Percentiles rank a stretch among this genome's conserved stretches.
phyloP scores from a whole-genome alignment of 148 eudicot genomes.

The Euryodendron excelsum region DNA sequence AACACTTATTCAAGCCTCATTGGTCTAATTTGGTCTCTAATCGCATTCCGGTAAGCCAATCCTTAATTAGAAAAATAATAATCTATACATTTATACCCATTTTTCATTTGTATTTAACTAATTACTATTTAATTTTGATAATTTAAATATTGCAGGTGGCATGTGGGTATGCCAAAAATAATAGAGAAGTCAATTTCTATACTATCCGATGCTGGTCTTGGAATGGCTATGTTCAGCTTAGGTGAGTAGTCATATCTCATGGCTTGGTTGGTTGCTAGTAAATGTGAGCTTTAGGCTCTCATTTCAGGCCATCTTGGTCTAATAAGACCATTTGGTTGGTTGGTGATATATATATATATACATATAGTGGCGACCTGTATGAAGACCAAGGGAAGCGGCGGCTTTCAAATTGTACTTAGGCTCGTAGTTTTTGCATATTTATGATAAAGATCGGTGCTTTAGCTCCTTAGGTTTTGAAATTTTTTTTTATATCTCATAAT shows the following conservation, averaged over 20 bases:
- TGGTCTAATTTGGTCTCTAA: constrained; percentile 76
- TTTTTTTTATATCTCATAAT: too few relatives aligned
- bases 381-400: too few relatives aligned
- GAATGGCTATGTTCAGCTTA: constrained; percentile 96
- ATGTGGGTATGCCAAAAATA: constrained; percentile 78
- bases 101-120: not conserved
- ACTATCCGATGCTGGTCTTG: constrained; percentile 90
- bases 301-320: not conserved
- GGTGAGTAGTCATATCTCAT: constrained; percentile 32
- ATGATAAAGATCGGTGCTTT: too few relatives aligned
- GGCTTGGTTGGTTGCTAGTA: not conserved
- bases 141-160: constrained; percentile 52
- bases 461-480: too few relatives aligned
- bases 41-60: constrained; percentile 48
- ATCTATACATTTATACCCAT: not conserved
- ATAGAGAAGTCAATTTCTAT: constrained; percentile 60
- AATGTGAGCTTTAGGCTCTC: too few relatives aligned
- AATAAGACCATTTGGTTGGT: too few relatives aligned
- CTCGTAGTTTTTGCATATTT: too few relatives aligned
- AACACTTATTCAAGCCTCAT: constrained; percentile 81
- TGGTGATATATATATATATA: too few relatives aligned
- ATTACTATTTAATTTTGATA: not conserved
- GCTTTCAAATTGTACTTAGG: too few relatives aligned
- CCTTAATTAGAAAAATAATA: not conserved
- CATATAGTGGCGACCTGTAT: too few relatives aligned